Base-by-base conservation (phyloP, 2,329 filamentous ascomycete genomes). In the Dendrostoma leiphaemia region DNA sequence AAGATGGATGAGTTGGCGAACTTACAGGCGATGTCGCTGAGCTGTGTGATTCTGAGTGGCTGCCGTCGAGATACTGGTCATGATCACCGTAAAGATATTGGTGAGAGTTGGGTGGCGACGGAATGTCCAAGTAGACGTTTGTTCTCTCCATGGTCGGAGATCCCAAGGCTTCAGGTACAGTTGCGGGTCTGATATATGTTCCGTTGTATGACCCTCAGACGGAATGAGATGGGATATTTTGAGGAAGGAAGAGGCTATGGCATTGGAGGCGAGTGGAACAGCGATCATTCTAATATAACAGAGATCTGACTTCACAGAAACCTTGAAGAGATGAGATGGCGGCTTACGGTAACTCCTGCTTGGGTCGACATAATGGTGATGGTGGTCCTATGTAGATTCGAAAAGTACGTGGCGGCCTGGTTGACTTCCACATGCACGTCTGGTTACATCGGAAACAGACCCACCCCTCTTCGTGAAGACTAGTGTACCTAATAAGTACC, bases 1-100 rank as follows among this genome's bases (percentile, higher is more conserved):
- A 15, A 23, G 34, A n/a, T 10, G 38, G 15, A 8, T 2, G 24
- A 17, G 23, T 43, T 5, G 24, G 19, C 21, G 48, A 44, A 59
- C 69, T 56, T 64, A 74, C 71, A 29, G 65, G 63, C 49, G 70
- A 71, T 44, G 67, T 67, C 56, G 65, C 67, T 12, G 71, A 68
- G 60, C 71, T 72, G 44, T 72, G 69, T 3, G 68, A 68, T 40
- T 68, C 66, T 4, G 71, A 72, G 13, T 64, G 63, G 54, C 63
- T 63, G 15, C 65, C 62, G 54, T 71, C 69, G 40, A 68, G 58
- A 50, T 71, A 72, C 9, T 67, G 62, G 21, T 74, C 71, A n/a
- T 64, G 49, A 24, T 73, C 69, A 10, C 62, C 64, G 56, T 70
- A 73, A 37, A 67, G 59, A 49, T 70, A 71, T 26, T 65, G 63